phyloP scores from a whole-genome alignment of 2,329 filamentous ascomycete genomes.

The Beauveria sp. region DNA sequence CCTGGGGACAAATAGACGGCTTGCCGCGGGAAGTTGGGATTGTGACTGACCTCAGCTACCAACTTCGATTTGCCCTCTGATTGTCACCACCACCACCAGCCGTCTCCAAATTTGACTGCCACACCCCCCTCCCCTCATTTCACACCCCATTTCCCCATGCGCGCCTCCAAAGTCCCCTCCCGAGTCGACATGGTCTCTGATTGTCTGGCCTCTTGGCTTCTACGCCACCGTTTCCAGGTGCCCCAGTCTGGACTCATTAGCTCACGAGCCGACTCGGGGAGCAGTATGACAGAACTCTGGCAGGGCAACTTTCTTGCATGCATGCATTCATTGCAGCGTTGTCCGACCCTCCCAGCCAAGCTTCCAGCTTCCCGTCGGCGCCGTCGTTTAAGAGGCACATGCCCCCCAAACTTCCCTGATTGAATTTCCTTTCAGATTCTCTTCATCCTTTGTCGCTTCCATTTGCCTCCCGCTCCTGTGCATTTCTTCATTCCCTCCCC shows the following conservation, averaged over 20 bases:
- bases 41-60: not conserved
- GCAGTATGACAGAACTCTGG: slow-evolving; percentile 5
- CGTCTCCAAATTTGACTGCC: slow-evolving; percentile 1
- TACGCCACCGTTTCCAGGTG: slow-evolving; percentile 11
- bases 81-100: not conserved
- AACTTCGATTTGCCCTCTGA: not conserved
- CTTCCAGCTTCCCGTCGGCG: slow-evolving; percentile 3
- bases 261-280: slow-evolving; percentile 7
- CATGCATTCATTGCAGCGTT: slow-evolving; percentile 1
- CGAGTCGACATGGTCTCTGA: slow-evolving; percentile 6
- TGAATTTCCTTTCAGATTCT: not conserved
- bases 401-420: not conserved
- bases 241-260: slow-evolving; percentile 11
- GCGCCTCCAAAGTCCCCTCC: slow-evolving; percentile 9
- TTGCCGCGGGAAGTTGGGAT: not conserved
- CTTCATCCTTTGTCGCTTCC: not conserved
- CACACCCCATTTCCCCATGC: not conserved
- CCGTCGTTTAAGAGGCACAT: slow-evolving; percentile 7
- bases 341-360: slow-evolving; percentile 9
- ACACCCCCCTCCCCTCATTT: not conserved
- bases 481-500: not conserved
- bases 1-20: not conserved
- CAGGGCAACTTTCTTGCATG: not conserved
- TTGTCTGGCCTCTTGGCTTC: slow-evolving; percentile 11
- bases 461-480: not conserved